Percentiles rank a stretch among this genome's conserved stretches.
These are phyloP conservation scores for Colletotrichum nymphaeae DNA, from an alignment of 2,329 filamentous ascomycete species.

Conservation along the genomic window DNA sequence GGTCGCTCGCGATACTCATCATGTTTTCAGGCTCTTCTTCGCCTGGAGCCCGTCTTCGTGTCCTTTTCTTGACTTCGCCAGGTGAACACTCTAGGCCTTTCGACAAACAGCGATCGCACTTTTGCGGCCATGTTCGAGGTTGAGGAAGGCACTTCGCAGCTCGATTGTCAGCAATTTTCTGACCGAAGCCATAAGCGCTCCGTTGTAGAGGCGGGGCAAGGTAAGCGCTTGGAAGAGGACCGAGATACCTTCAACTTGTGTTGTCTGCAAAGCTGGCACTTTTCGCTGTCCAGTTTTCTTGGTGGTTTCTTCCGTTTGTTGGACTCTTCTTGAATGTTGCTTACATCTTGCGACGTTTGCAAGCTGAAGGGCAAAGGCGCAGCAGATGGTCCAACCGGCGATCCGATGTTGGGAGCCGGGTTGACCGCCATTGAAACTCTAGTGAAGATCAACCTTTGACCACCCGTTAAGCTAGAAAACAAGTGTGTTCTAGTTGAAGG, in stretches of 20 bases:
- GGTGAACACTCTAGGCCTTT: neutral
- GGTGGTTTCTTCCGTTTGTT: neutral
- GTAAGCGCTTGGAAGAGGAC: neutral
- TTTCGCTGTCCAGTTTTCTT: neutral
- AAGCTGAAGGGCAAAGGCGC: neutral
- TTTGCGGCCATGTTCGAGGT: neutral
- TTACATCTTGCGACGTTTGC: neutral
- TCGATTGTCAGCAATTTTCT: neutral
- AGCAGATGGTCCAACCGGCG: neutral
- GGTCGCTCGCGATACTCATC: too few species aligned
- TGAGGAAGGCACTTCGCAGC: neutral
- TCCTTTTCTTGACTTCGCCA: neutral
- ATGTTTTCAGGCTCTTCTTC: neutral
- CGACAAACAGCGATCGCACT: neutral
- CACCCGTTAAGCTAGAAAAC: neutral
- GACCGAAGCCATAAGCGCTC: neutral
- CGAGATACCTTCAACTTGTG: neutral
- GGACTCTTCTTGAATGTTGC: neutral
- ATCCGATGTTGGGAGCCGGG: neutral
- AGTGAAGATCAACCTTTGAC: neutral
- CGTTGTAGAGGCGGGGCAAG: neutral
- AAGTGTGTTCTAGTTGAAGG: neutral
- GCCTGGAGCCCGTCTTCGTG: neutral
- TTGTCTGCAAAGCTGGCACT: slow-evolving; percentile 5
- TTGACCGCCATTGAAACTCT: neutral